A percentile compares a stretch with the other conserved stretches of the same genome.
Conservation (phyloP, 345 rosid genomes). For the Pelargonium nanum region DNA sequence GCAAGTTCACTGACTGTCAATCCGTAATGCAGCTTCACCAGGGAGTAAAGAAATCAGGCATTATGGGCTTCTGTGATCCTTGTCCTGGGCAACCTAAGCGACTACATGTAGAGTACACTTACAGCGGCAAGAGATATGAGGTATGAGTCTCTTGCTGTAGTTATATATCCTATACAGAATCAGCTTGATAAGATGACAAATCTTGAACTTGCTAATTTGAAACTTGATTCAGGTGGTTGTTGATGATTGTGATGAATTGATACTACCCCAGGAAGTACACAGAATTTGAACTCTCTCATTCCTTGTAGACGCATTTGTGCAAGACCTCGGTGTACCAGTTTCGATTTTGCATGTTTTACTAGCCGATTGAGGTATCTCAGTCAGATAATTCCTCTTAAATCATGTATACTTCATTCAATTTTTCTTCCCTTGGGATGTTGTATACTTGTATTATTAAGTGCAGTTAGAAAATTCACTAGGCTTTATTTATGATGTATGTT, state of each 20-base stretch:
- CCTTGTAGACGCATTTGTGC: background rate
- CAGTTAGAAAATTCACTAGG: background rate
- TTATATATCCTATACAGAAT: background rate
- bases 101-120: conserved; percentile 59
- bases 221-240: conserved; percentile 37
- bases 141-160: conserved; percentile 12
- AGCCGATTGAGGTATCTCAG: conserved; percentile 16
- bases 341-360: conserved; percentile 20
- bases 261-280: conserved; percentile 55
- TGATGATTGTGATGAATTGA: conserved; percentile 59
- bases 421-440: background rate
- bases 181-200: background rate
- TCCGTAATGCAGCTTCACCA: conserved; percentile 56
- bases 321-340: conserved; percentile 14
- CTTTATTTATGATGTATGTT: background rate
- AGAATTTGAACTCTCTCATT: conserved; percentile 18
- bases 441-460: no score
- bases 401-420: background rate
- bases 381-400: background rate
- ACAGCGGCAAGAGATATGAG: conserved; percentile 36
- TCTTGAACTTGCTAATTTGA: background rate
- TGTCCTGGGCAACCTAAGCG: conserved; percentile 81
- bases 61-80: conserved; percentile 96
- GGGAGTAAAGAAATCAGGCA: conserved; percentile 86
- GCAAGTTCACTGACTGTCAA: no score